Percentiles rank a stretch among this genome's conserved stretches.
Evolutionary conservation across 2,329 filamentous ascomycete genomes (phyloP).

Genomic region (Cladosporium colombiae): DNA sequence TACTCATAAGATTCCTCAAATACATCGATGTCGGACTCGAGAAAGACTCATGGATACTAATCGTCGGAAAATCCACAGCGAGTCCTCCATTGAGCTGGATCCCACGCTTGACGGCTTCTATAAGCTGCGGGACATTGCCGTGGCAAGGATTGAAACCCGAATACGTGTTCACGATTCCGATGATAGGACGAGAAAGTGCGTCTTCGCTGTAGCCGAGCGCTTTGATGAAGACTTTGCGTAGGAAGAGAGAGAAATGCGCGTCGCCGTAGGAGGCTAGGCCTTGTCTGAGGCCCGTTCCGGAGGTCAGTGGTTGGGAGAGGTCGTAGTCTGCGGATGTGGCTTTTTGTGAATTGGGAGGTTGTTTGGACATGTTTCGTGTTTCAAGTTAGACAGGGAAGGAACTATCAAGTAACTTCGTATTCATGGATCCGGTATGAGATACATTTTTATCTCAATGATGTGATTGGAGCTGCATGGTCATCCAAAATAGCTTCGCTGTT

Average conservation of each 20-base stretch:
- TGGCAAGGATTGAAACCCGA: slow-evolving; percentile 76
- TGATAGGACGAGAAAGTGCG: slow-evolving; percentile 67
- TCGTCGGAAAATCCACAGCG: slow-evolving; percentile 72
- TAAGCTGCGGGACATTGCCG: slow-evolving; percentile 67
- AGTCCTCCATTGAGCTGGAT: slow-evolving; percentile 67
- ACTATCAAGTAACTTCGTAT: not conserved
- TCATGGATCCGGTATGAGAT: not conserved
- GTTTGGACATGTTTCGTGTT: not conserved
- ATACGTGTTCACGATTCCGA: slow-evolving; percentile 74
- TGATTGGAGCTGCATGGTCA: slow-evolving; percentile 1
- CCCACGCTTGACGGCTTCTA: slow-evolving; percentile 69
- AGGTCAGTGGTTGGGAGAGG: slow-evolving; percentile 54
- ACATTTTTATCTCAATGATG: not conserved
- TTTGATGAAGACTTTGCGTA: slow-evolving; percentile 77
- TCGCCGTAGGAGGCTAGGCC: slow-evolving; percentile 71
- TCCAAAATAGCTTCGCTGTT: not conserved
- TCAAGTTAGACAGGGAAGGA: fast-evolving
- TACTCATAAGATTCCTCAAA: slow-evolving; percentile 72
- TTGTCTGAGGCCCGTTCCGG: slow-evolving; percentile 57
- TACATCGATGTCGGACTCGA: slow-evolving; percentile 74
- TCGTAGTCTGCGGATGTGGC: slow-evolving; percentile 55
- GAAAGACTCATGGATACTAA: slow-evolving; percentile 70
- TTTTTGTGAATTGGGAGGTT: not conserved
- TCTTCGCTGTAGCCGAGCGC: slow-evolving; percentile 73
- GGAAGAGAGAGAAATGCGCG: slow-evolving; percentile 72